Conservation (phyloP, 768 basidiomycete species). For the Rubroboletus pulcherrimus region DNA sequence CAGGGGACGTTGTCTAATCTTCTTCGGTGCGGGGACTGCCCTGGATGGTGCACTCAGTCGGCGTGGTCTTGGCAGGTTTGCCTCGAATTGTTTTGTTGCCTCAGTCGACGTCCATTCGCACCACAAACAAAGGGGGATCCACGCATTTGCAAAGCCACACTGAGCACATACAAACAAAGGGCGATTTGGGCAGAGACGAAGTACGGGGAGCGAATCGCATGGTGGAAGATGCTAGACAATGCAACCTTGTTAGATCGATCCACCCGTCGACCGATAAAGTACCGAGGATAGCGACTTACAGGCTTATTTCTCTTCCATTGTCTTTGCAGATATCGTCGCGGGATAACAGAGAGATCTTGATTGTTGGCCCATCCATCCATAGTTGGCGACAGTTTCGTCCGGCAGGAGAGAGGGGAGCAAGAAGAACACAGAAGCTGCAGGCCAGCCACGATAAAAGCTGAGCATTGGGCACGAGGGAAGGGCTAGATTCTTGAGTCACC, state of each 20-base stretch:
- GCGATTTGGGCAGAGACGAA: slow-evolving; percentile 39
- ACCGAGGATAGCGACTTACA: slow-evolving; percentile 23
- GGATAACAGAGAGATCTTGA: slow-evolving; percentile 21
- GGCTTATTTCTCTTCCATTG: slow-evolving; percentile 44
- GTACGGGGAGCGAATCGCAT: slow-evolving; percentile 44
- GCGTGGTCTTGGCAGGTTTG: slow-evolving; percentile 35
- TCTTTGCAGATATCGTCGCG: slow-evolving; percentile 35
- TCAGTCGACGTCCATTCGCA: slow-evolving; percentile 45
- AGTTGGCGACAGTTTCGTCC: neutral
- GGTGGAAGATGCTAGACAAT: slow-evolving; percentile 38
- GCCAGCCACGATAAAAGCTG: slow-evolving; percentile 23
- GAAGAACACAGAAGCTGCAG: neutral
- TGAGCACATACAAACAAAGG: slow-evolving; percentile 44
- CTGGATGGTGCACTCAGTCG: slow-evolving; percentile 29
- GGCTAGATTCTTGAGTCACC: slow-evolving; percentile 17
- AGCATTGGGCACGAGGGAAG: slow-evolving; percentile 28
- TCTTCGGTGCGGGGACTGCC: slow-evolving; percentile 11
- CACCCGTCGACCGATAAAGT: slow-evolving; percentile 6
- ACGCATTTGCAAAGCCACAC: slow-evolving; percentile 46
- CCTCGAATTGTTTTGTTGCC: slow-evolving; percentile 39
- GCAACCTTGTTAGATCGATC: slow-evolving; percentile 16
- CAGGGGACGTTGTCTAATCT: neutral
- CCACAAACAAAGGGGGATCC: slow-evolving; percentile 49
- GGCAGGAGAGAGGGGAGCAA: slow-evolving; percentile 7
- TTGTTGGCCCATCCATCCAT: slow-evolving; percentile 16